Evolutionary conservation across 345 rosid genomes (phyloP).

Genomic region (Arabidopsis arenosa): DNA sequence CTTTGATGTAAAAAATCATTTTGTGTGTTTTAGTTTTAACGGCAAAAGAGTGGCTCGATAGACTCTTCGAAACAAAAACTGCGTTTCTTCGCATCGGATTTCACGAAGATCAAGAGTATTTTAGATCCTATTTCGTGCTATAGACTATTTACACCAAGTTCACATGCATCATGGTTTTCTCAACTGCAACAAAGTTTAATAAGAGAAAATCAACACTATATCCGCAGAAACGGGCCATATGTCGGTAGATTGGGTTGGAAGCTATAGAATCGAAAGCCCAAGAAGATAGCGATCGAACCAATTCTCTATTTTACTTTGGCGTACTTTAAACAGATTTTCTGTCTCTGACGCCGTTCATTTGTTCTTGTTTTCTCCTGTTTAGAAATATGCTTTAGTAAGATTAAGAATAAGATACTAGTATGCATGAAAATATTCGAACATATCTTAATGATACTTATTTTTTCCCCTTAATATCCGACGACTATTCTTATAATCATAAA

Average conservation of each 20-base stretch:
- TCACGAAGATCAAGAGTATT: constrained; percentile 38
- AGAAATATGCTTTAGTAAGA: background rate
- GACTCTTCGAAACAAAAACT: constrained; percentile 8
- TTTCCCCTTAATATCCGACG: constrained; percentile 9
- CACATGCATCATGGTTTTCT: constrained; percentile 18
- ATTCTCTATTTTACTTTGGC: constrained; percentile 11
- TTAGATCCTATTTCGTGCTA: constrained; percentile 33
- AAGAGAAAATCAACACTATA: background rate
- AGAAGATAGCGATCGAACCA: background rate
- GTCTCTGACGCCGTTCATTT: constrained; percentile 22
- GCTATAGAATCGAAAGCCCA: constrained; percentile 33
- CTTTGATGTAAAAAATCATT: background rate
- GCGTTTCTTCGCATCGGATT: constrained; percentile 33
- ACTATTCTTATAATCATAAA: constrained; percentile 11
- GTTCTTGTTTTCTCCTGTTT: background rate
- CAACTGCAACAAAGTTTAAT: background rate
- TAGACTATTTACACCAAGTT: constrained; percentile 28
- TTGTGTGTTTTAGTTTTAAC: constrained; percentile 15
- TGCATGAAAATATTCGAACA: constrained; percentile 32
- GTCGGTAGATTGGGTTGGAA: constrained; percentile 20
- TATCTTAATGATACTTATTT: constrained; percentile 15
- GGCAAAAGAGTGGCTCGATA: constrained; percentile 34
- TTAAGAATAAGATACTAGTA: background rate
- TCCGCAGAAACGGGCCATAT: constrained; percentile 20
- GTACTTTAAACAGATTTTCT: constrained; percentile 12